Evolutionary conservation across 2,329 filamentous ascomycete species (phyloP), one percentile per base, ranked within the genome.

Genomic region (Pseudocercospora eumusae): DNA sequence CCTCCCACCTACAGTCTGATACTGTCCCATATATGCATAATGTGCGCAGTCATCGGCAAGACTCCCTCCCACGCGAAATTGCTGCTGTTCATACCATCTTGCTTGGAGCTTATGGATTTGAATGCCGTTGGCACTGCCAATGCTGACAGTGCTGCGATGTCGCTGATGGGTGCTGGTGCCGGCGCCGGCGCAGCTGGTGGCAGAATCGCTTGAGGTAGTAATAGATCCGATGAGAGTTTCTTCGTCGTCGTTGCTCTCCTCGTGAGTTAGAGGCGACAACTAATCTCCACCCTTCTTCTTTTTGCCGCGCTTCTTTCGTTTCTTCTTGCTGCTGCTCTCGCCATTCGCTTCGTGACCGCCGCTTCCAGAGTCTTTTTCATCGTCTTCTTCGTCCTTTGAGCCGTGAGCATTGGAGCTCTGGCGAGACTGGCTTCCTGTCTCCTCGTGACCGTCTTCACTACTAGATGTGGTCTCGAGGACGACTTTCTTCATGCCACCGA

Each of bases 401-500:
- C 47, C 45, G 8, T 66, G 67, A 44, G 71, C 71, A 18, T 70
- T 69, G 11, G 79, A 77, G 3, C 78, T 79, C 47, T 82, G 81
- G 67, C 83, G 86, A 5, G 64, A 42, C 15, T 57, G 57, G n/a
- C 45, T 23, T 18, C 20, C 40, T 13, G 28, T 20, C 8, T 58
- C 61, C 20, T 63, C 57, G 10, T 59, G 59, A 9, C 61, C 57
- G 18, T 63, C 61, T 56, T 63, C 61, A 13, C 50, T 56, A 15
- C 57, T 60, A 18, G 61, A 63, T 25, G 82, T 88, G 2, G 87
- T 87, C 71, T 91, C 88, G 25, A 93, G 80, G 0, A 93, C 85
- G 49, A 92, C 85, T 76, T 93, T 93, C 66, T 86, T 85, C 57
- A 92, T 83, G 2, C 90, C 90, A 59, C 88, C 86, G 1, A 88